Evolutionary conservation across 768 basidiomycete genomes (phyloP), one percentile per base, ranked within the genome.

Genomic region (Trametes elegans): DNA sequence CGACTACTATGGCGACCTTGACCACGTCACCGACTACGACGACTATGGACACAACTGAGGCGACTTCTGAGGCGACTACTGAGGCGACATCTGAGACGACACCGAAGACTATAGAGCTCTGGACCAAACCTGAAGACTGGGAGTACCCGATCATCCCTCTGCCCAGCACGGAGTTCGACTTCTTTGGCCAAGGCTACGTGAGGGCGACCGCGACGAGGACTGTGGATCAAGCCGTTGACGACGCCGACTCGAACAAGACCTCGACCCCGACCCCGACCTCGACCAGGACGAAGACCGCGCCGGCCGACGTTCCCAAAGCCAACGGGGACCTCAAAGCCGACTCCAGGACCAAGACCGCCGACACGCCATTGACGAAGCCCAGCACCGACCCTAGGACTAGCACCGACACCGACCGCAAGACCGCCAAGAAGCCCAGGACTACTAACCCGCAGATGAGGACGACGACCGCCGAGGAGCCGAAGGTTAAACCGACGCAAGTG

Each of bases 81-180:
- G n/a, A n/a, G n/a, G n/a, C n/a, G n/a, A n/a, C n/a, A n/a, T n/a
- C n/a, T n/a, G n/a, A n/a, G 26, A 28, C 24, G 10, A 16, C 26
- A 16, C 24, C 24, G 16, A 16, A 16, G 13, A 19, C 24, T 16
- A 14, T 49, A 23, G 48, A 39, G 18, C 27, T 40, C 10, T 49
- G 48, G 48, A 49, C 48, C 38, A 2, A 18, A 5, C 27, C 48
- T 1, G 38, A 40, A 19, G 48, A 49, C 48, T 49, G 38, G 38
- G 27, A 40, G n/a, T 7, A 3, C n/a, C 48, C 48, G 18, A 49
- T 49, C 27, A 24, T 14, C n/a, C 23, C 47, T 8, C 13, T 49
- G 38, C 48, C 48, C 4, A 49, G 48, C 38, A 31, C 48, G n/a
- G 38, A 49, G 16, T 49, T 49, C 38, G 29, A 40, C 27, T 7